phyloP scores from a whole-genome alignment of 2,329 filamentous ascomycete genomes.

The Trichoderma gracile region DNA sequence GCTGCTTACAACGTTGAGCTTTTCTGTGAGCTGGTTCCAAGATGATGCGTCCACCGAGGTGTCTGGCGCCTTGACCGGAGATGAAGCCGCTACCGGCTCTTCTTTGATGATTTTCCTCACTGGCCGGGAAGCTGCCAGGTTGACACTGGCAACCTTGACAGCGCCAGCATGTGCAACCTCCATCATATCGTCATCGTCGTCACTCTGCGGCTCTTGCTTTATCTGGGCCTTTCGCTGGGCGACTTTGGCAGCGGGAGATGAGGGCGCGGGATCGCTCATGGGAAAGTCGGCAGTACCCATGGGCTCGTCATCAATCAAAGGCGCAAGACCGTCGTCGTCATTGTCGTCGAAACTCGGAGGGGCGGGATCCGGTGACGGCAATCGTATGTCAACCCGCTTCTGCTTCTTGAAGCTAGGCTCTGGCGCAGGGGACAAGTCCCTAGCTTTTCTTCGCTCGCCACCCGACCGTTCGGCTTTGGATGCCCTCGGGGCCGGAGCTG shows the following conservation, averaged over 20 bases:
- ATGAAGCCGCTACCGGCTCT: slow-evolving; percentile 70
- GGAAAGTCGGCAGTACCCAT: slow-evolving; percentile 51
- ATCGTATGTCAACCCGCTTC: slow-evolving; percentile 53
- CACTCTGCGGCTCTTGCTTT: slow-evolving; percentile 56
- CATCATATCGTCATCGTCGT: slow-evolving; percentile 81
- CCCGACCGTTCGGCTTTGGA: slow-evolving; percentile 65
- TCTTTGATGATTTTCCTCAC: slow-evolving; percentile 73
- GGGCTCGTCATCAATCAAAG: slow-evolving; percentile 63
- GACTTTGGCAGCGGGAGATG: slow-evolving; percentile 80
- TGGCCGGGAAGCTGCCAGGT: slow-evolving; percentile 74
- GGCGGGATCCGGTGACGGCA: slow-evolving; percentile 47
- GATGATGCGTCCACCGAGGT: slow-evolving; percentile 73
- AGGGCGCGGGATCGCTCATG: slow-evolving; percentile 86
- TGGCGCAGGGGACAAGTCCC: slow-evolving; percentile 75
- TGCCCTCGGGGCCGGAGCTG: slow-evolving; percentile 52
- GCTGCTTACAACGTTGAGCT: slow-evolving; percentile 80
- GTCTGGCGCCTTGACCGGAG: slow-evolving; percentile 63
- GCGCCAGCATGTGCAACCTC: slow-evolving; percentile 78
- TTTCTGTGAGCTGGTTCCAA: slow-evolving; percentile 86
- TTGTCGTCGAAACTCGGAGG: slow-evolving; percentile 46
- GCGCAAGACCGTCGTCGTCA: slow-evolving; percentile 58
- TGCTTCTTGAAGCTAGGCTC: slow-evolving; percentile 57
- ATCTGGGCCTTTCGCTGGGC: slow-evolving; percentile 67
- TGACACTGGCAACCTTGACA: slow-evolving; percentile 70
- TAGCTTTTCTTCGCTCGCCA: slow-evolving; percentile 73